These are phyloP conservation scores for Striga hermonthica DNA, from an alignment of 305 asterid species.

Conservation along the genomic window DNA sequence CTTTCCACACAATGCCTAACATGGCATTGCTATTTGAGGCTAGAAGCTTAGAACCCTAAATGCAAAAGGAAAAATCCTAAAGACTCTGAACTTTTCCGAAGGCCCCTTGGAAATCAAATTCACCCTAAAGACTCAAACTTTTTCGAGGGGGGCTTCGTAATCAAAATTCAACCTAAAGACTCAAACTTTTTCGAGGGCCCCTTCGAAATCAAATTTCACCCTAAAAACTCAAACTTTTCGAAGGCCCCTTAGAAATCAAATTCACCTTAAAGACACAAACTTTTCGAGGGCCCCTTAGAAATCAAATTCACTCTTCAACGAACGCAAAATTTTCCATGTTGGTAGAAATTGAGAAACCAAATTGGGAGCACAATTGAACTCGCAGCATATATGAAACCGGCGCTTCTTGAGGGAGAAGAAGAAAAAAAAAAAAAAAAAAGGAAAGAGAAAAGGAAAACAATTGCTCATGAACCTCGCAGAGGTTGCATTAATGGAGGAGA, in stretches of 20 bases:
- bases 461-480: slow-evolving; percentile 15
- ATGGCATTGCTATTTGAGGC: slow-evolving; percentile 39
- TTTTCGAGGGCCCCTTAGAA: no score
- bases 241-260: no score
- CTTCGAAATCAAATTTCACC: no score
- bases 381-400: slow-evolving; percentile 29
- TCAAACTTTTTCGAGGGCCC: no score
- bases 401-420: slow-evolving; percentile 5
- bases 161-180: no score
- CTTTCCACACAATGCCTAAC: slow-evolving; percentile 37
- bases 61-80: slow-evolving; percentile 23
- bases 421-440: slow-evolving; percentile 20
- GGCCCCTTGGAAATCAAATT: no score
- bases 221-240: no score
- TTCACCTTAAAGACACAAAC: no score
- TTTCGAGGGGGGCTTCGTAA: no score
- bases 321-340: slow-evolving; percentile 27
- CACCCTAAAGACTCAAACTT: no score
- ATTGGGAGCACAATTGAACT: slow-evolving; percentile 30
- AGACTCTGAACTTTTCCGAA: neutral
- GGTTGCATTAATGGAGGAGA: slow-evolving; percentile 28
- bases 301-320: slow-evolving; percentile 17
- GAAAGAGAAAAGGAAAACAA: neutral
- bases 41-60: slow-evolving; percentile 47
- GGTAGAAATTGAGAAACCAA: slow-evolving; percentile 10